Conservation (phyloP, 1,284 basidiomycete genomes). For the Psilocybe mexicana region DNA sequence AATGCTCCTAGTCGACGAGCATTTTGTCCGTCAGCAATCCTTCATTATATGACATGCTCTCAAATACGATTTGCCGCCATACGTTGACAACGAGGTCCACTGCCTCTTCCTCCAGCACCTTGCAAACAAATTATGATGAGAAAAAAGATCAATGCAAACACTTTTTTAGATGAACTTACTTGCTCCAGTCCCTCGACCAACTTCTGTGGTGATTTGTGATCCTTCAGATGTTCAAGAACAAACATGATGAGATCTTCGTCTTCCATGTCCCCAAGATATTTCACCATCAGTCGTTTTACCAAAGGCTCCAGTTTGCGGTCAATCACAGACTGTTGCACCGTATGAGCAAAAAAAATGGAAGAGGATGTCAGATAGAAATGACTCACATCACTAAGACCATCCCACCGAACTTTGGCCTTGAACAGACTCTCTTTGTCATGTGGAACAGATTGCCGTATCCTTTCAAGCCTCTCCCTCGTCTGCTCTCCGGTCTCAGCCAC, state of each 20-base stretch:
- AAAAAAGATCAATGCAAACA: not conserved
- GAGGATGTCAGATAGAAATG: constrained; percentile 14
- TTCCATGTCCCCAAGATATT: constrained; percentile 84
- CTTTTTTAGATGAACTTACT: constrained; percentile 49
- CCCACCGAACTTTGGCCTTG: constrained; percentile 83
- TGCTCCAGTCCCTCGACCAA: constrained; percentile 86
- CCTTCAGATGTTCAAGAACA: constrained; percentile 84
- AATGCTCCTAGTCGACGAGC: constrained; percentile 59
- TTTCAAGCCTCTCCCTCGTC: constrained; percentile 74
- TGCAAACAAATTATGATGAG: constrained; percentile 10
- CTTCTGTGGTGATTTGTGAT: constrained; percentile 79
- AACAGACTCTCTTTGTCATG: constrained; percentile 74
- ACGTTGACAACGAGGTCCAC: constrained; percentile 70
- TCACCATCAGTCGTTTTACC: constrained; percentile 76
- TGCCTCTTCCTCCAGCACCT: constrained; percentile 91
- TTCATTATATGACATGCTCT: constrained; percentile 86
- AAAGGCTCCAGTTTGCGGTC: constrained; percentile 81
- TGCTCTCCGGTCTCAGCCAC: constrained; percentile 75
- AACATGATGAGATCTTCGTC: constrained; percentile 90
- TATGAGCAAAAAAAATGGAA: not conserved
- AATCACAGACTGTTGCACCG: constrained; percentile 59
- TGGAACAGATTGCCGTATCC: constrained; percentile 71
- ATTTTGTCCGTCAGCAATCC: constrained; percentile 77
- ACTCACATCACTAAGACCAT: constrained; percentile 78
- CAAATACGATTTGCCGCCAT: constrained; percentile 89